Percentiles rank a stretch among this genome's conserved stretches.
Evolutionary conservation across 2,329 filamentous ascomycete genomes (phyloP).

Genomic region (Cladophialophora exuberans): DNA sequence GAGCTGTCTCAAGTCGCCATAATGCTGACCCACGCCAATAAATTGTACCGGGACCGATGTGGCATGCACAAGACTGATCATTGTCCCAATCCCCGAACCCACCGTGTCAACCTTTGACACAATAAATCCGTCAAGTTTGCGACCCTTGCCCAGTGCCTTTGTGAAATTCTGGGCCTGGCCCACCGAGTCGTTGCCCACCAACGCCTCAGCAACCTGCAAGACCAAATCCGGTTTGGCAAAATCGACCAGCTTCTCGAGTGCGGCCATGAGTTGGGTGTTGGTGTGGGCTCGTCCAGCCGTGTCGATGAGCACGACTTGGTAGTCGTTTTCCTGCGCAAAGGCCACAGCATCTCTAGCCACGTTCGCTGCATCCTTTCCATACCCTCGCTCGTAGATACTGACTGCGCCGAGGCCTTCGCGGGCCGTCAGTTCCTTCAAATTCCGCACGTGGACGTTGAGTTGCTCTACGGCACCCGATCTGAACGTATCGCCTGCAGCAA

Average conservation of each 20-base stretch:
- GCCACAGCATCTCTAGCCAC: slow-evolving; percentile 93
- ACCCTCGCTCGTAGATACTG: slow-evolving; percentile 94
- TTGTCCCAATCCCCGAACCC: slow-evolving; percentile 95
- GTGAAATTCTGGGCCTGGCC: slow-evolving; percentile 97
- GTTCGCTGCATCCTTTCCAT: slow-evolving; percentile 94
- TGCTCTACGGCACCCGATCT: slow-evolving; percentile 96
- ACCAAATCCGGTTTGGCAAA: slow-evolving; percentile 97
- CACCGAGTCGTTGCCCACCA: slow-evolving; percentile 94
- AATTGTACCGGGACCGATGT: slow-evolving; percentile 96
- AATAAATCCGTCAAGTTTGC: slow-evolving; percentile 91
- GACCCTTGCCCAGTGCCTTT: slow-evolving; percentile 78
- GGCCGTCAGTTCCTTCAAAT: slow-evolving; percentile 83
- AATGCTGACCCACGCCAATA: slow-evolving; percentile 73
- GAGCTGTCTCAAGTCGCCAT: slow-evolving; percentile 65
- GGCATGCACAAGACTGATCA: slow-evolving; percentile 96
- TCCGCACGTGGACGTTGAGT: slow-evolving; percentile 90
- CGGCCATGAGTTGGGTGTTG: slow-evolving; percentile 93
- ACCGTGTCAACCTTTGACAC: slow-evolving; percentile 99
- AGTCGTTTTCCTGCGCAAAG: slow-evolving; percentile 73
- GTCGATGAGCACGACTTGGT: slow-evolving; percentile 94
- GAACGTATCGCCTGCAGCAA: slow-evolving; percentile 95
- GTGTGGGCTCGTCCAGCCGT: slow-evolving; percentile 95
- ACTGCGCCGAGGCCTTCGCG: slow-evolving; percentile 80
- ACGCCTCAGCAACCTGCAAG: slow-evolving; percentile 90
- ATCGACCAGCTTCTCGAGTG: slow-evolving; percentile 95